Evolutionary conservation across 371 early-diverging fungal species (phyloP).

Genomic region (Cokeromyces recurvatus): DNA sequence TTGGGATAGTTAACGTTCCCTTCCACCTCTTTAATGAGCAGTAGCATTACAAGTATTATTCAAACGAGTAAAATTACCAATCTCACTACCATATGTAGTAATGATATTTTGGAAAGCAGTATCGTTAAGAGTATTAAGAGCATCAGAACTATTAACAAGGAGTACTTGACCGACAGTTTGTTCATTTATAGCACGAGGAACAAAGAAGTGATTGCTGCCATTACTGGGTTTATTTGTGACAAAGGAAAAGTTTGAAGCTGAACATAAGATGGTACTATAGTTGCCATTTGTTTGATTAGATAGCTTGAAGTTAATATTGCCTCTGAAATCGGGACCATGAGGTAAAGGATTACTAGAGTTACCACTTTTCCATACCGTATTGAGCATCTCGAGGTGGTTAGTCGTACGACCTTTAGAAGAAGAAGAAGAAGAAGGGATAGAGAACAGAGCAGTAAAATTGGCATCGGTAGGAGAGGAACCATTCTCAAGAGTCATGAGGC

Average conservation of each 20-base stretch:
- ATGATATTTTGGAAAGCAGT: not conserved
- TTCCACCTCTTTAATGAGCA: too few species aligned
- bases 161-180: not conserved
- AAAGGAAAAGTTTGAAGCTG: too few species aligned
- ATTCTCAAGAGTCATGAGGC: conserved; percentile 2
- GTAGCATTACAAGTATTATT: conserved; percentile 2
- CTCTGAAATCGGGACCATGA: conserved; percentile 4
- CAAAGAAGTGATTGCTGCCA: not conserved
- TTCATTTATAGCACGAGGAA: not conserved
- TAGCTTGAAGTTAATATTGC: conserved; percentile 1
- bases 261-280: too few species aligned
- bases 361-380: not conserved
- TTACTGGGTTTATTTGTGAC: too few species aligned
- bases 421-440: not conserved
- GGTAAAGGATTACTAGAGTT: conserved; percentile 4
- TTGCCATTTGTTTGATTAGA: not conserved
- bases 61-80: not conserved
- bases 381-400: not conserved
- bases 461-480: not conserved
- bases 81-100: not conserved
- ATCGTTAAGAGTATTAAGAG: not conserved
- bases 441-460: conserved; percentile 2
- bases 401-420: not conserved
- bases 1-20: too few species aligned
- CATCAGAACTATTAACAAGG: not conserved